Base-by-base conservation (phyloP, 2,329 filamentous ascomycete species). In the Aurifilum marmelostoma region DNA sequence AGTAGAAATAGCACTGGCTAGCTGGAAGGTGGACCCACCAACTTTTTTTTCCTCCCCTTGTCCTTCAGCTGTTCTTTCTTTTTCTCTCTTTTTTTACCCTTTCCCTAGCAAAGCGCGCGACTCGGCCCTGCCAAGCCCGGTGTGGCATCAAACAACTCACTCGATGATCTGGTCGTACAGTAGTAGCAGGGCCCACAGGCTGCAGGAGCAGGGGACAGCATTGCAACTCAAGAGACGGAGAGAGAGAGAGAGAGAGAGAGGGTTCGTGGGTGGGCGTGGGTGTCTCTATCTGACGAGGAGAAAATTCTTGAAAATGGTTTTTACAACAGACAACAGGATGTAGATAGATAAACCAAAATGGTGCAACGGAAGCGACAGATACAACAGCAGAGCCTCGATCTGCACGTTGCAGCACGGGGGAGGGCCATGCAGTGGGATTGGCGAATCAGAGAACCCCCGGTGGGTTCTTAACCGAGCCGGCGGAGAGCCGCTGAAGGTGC, bases 331-430 rank as follows among this genome's bases (percentile, higher is more conserved):
- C 32, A 3, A 34, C 4, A 39, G 9, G 37, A 52, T n/a, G 6
- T n/a, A 47, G 21, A 47, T 47, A 47, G 21, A 47, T 6, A 18
- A 24, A 32, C 27, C 14, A 50, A 16, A 8, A 34, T 34, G 34
- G 8, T 34, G 18, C n/a, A 29, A 37, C 8, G 62, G 62, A 64
- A 14, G 62, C 43, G 62, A 63, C 29, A 24, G 29, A 50, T 41
- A 32, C 14, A 29, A 8, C 56, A 37, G 63, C 63, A 65, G 63
- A 65, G 63, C 63, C 63, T 52, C 63, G 47, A 54, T 65, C 32
- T 50, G 50, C 21, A 56, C 2, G 21, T 32, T 29, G 41, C 50
- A 56, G 56, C 37, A 65, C 32, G 27, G 39, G 41, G 32, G 39
- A 50, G 47, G 47, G n/a, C 32, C n/a, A 34, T 27, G 47, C 63